A percentile compares a stretch with the other conserved stretches of the same genome.
Conservation (phyloP, 2,329 filamentous ascomycete genomes). For the Phaeomoniella chlamydospora region DNA sequence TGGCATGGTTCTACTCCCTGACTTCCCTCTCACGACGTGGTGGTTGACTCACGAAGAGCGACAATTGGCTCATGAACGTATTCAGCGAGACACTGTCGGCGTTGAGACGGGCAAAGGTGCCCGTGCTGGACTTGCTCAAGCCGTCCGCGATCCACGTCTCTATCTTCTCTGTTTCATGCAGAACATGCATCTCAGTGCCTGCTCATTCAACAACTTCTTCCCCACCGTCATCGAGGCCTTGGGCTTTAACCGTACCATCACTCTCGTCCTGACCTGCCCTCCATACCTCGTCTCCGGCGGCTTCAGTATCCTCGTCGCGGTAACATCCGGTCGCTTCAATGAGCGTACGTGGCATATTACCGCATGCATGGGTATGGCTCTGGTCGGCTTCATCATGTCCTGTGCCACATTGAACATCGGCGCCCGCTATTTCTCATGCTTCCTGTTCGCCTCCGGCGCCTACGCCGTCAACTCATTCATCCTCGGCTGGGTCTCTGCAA, state of each 20-base stretch:
- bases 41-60: slow-evolving; percentile 15
- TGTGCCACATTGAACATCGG: slow-evolving; percentile 37
- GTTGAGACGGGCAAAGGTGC: slow-evolving; percentile 17
- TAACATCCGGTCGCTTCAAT: slow-evolving; percentile 26
- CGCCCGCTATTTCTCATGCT: slow-evolving; percentile 39
- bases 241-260: slow-evolving; percentile 27
- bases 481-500: slow-evolving; percentile 34
- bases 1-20: slow-evolving; percentile 25
- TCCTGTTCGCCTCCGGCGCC: slow-evolving; percentile 39
- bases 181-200: slow-evolving; percentile 32
- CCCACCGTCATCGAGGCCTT: slow-evolving; percentile 34
- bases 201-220: slow-evolving; percentile 45
- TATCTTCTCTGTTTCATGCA: slow-evolving; percentile 30
- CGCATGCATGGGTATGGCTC: slow-evolving; percentile 36
- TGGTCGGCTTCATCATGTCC: slow-evolving; percentile 38
- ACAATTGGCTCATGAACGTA: slow-evolving; percentile 27
- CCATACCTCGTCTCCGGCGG: slow-evolving; percentile 40
- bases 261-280: slow-evolving; percentile 36
- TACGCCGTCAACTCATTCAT: slow-evolving; percentile 39
- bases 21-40: slow-evolving; percentile 24
- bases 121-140: not conserved
- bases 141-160: slow-evolving; percentile 12
- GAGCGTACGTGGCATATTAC: slow-evolving; percentile 39
- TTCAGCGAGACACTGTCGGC: slow-evolving; percentile 29
- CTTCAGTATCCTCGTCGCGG: slow-evolving; percentile 29